phyloP scores from a whole-genome alignment of 495 filamentous ascomycete genomes.

The Lepraria neglecta region DNA sequence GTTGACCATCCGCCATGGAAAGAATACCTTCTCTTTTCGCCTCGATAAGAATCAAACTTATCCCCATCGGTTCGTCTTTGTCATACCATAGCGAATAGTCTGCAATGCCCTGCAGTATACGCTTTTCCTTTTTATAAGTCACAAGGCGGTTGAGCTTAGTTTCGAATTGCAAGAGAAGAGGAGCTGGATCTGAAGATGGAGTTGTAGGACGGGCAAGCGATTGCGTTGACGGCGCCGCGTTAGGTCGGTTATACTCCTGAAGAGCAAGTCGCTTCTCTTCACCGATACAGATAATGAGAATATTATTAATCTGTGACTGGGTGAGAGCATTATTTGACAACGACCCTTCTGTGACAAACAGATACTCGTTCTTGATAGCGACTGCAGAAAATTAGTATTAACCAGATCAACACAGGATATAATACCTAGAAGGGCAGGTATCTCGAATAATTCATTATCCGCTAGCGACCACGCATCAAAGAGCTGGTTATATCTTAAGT shows the following conservation, averaged over 20 bases:
- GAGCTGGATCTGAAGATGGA: conserved; percentile 1
- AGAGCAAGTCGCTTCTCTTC: conserved; percentile 13
- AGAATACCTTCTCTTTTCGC: conserved; percentile 14
- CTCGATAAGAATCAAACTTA: conserved; percentile 12
- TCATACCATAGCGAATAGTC: conserved; percentile 18
- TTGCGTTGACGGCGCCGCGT: conserved; percentile 9
- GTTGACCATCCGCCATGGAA: conserved; percentile 7
- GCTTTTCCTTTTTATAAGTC: conserved; percentile 14
- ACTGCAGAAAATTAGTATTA: too few relatives aligned
- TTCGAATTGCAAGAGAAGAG: conserved; percentile 14
- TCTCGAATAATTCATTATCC: too few relatives aligned
- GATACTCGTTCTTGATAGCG: too few relatives aligned
- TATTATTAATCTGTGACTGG: not conserved
- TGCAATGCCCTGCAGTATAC: conserved; percentile 10
- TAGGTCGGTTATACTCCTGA: conserved; percentile 4
- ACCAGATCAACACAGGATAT: too few relatives aligned
- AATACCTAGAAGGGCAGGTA: too few relatives aligned
- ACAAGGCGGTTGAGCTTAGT: conserved; percentile 15
- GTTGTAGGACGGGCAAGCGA: conserved; percentile 5
- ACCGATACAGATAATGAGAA: not conserved
- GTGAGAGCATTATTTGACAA: too few relatives aligned
- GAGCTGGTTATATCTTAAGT: too few relatives aligned
- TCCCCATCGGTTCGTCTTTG: conserved; percentile 2
- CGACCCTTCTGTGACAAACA: too few relatives aligned
- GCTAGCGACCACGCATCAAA: too few relatives aligned